Evolutionary conservation across 768 basidiomycete species (phyloP), one percentile per base, ranked within the genome.

Genomic region (Neoboletus magnificus): DNA sequence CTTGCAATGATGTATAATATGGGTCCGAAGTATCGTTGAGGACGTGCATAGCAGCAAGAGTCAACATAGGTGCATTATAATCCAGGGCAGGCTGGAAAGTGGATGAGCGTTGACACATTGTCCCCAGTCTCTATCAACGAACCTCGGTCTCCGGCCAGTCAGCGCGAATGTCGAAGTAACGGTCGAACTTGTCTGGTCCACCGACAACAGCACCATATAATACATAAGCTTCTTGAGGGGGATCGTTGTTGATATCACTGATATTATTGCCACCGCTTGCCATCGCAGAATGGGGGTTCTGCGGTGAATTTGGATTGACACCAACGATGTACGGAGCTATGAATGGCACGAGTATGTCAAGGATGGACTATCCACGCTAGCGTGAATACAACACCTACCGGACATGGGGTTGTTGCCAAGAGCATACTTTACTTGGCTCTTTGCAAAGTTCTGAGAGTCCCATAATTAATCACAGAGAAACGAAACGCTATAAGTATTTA

Each of bases 111-210:
- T 8, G 41, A 32, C 4, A 67, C 29, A 30, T 12, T 22, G 12
- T 27, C 13, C 35, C 10, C 8, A 23, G 15, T 30, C 22, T 43
- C 27, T 16, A 40, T 15, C 25, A 32, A 55, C 73, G 30, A 59
- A 88, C 87, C 80, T 97, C 94, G 18, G 85, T 89, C 72, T 96
- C 80, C 1, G 87, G 87, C 90, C 92, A 96, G 68, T 96, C 93
- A 54, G 81, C 86, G 37, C 95, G 84, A 56, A 93, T 86, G 65
- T 97, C 89, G 68, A 81, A 95, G 73, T 82, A 97, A 25, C 78
- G 77, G 66, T 91, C 94, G 25, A 80, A 76, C 55, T 75, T 76
- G 64, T 90, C 83, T 0, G 94, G 94, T 30, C 94, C 95, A 42
- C 95, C 95, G 15, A 96, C 81, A 27, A 94, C 82, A 23, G 87